Evolutionary conservation across 2,329 filamentous ascomycete species (phyloP), one percentile per base, ranked within the genome.

Genomic region (Phaeosphaeria sp.): DNA sequence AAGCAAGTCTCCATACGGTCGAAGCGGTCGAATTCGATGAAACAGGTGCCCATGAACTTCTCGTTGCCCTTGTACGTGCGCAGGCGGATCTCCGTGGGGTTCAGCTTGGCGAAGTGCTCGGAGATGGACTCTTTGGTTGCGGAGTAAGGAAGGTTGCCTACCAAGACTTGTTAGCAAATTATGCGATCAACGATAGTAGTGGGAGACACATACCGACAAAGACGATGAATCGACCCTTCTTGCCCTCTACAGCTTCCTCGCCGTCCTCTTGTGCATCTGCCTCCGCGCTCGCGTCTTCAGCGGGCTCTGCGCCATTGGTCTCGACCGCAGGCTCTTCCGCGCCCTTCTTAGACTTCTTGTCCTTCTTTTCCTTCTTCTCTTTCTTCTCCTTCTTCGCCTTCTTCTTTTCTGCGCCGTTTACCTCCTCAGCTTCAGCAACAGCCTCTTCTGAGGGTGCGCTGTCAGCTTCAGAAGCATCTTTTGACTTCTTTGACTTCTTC

Each of bases 1-100:
- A 98, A 83, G 73, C 92, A 96, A 30, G 92, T 95, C 83, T 96
- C 91, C 92, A 97, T 96, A 74, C 90, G 87, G 78, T 93, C 91
- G 79, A 89, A 96, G 66, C 88, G 85, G 63, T 88, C 88, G 74
- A 97, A 98, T 78, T 98, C 94, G 67, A 98, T 83, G 77, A 97
- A 79, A 36, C 72, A 76, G 45, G 73, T 76, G 46, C 77, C 77
- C 63, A 76, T 77, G 50, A 72, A 72, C 54, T 77, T 78, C 50
- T 71, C 69, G 40, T 65, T 73, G 39, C 69, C 65, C 55, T 78
- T 78, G 66, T 76, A 73, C 51, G 74, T 78, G 53, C 71, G 72
- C 6, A 75, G 66, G 21, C 94, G 91, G 49, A 95, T 83, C 1
- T 85, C 84, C 51, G 81, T 83, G 8, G 92, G 92, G 50, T 86